These are phyloP conservation scores for Rhynchosporium graminicola DNA, from an alignment of 2,329 filamentous ascomycete genomes.

Conservation along the genomic window DNA sequence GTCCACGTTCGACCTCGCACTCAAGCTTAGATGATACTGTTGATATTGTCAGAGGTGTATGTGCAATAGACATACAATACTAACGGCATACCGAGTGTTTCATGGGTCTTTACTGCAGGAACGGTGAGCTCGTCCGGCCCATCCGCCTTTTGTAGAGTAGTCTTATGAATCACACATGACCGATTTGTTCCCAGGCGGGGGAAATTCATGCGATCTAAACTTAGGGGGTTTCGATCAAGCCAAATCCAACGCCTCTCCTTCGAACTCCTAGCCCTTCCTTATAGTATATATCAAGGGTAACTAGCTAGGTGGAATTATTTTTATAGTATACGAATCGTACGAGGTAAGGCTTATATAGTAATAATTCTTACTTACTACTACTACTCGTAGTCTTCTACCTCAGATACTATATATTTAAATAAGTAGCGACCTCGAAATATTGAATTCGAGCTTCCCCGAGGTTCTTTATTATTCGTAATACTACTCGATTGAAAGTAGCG, in stretches of 20 bases:
- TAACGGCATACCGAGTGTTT: conserved; percentile 42
- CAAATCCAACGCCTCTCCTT: conserved; percentile 37
- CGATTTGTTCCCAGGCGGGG: conserved; percentile 30
- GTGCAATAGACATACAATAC: conserved; percentile 42
- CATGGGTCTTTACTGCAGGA: conserved; percentile 46
- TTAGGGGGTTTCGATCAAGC: conserved; percentile 46
- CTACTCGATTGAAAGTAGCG: no score
- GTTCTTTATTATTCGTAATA: no score
- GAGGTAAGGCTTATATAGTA: no score
- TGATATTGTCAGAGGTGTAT: conserved; percentile 34
- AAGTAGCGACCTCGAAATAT: no score
- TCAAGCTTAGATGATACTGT: conserved; percentile 39
- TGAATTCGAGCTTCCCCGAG: no score
- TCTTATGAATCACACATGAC: background rate
- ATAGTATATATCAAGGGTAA: no score
- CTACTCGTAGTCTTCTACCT: no score
- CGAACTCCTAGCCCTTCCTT: no score
- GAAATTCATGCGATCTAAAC: conserved; percentile 42
- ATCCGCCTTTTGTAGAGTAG: conserved; percentile 21
- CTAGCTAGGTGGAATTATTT: no score
- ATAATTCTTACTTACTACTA: no score
- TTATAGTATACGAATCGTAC: no score
- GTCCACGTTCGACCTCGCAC: conserved; percentile 43
- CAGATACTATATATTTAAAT: no score
- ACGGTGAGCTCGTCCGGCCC: conserved; percentile 37